A percentile compares a stretch with the other conserved stretches of the same genome.
phyloP scores from a whole-genome alignment of 2,329 filamentous ascomycete species.

The Penicillium sclerotiorum region DNA sequence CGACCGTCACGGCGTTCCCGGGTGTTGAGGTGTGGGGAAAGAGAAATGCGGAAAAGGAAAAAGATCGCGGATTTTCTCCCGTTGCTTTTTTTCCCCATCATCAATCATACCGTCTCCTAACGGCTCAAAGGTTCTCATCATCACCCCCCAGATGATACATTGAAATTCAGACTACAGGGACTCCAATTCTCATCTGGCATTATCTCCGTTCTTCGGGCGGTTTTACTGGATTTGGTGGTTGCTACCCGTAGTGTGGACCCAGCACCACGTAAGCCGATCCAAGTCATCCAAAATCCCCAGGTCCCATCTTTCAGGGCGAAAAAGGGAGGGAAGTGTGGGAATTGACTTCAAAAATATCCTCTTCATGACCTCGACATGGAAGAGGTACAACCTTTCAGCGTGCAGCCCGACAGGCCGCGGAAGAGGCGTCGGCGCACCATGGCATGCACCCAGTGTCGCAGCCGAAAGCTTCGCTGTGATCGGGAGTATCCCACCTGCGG shows the following conservation, averaged over 20 bases:
- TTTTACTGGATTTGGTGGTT: constrained; percentile 18
- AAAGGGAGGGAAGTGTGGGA: neutral
- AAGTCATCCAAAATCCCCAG: neutral
- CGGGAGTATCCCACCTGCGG: constrained; percentile 45
- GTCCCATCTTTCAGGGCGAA: constrained; percentile 1
- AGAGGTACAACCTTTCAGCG: constrained; percentile 13
- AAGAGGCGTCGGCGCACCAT: constrained; percentile 44
- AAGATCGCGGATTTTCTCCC: too few relatives aligned
- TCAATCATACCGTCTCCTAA: too few relatives aligned
- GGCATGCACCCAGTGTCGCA: constrained; percentile 46
- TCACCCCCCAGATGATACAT: too few relatives aligned
- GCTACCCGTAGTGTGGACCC: neutral
- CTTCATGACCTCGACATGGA: constrained; percentile 4
- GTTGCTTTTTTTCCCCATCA: neutral
- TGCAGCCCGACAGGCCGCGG: constrained; percentile 32
- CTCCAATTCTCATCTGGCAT: neutral
- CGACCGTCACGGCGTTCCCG: too few relatives aligned
- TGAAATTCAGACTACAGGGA: too few relatives aligned
- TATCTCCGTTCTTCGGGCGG: constrained; percentile 10
- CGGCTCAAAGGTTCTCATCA: neutral
- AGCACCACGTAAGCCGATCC: constrained; percentile 13
- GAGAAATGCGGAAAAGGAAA: too few relatives aligned
- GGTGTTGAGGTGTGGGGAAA: too few relatives aligned
- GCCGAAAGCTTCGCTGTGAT: constrained; percentile 47
- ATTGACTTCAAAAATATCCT: neutral